phyloP scores from a whole-genome alignment of 768 basidiomycete species.

The Collybiopsis confluens region DNA sequence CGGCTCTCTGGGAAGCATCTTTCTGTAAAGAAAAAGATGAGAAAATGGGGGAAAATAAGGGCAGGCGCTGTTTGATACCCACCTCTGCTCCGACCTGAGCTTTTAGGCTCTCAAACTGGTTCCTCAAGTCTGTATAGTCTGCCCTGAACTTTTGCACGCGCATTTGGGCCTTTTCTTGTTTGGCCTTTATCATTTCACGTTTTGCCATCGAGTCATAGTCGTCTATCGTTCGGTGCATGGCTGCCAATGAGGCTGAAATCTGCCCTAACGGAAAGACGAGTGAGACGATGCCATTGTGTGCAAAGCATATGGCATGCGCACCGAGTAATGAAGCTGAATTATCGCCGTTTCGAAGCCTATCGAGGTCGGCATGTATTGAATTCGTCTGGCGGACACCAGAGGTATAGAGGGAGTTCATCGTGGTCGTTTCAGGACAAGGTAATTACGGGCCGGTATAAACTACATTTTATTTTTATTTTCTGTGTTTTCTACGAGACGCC shows the following conservation, averaged over 20 bases:
- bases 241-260: conserved; percentile 95
- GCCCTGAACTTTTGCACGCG: conserved; percentile 88
- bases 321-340: conserved; percentile 78
- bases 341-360: conserved; percentile 78
- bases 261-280: conserved; percentile 62
- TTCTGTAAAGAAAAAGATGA: conserved; percentile 36
- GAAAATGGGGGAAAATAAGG: background rate
- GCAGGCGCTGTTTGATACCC: conserved; percentile 13
- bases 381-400: conserved; percentile 89
- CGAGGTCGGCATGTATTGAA: conserved; percentile 83
- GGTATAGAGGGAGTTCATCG: conserved; percentile 94
- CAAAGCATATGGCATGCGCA: conserved; percentile 35
- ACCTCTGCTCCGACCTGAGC: conserved; percentile 49
- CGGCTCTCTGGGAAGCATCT: conserved; percentile 54
- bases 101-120: conserved; percentile 79
- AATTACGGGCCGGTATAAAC: no score
- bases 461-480: conserved; percentile 12
- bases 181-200: conserved; percentile 92
- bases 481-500: conserved; percentile 35
- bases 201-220: conserved; percentile 97
- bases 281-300: conserved; percentile 14
- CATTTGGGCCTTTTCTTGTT: conserved; percentile 95
- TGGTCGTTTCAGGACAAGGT: no score
- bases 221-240: conserved; percentile 90
- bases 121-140: conserved; percentile 80